Percentiles rank a stretch among this genome's conserved stretches.
Evolutionary conservation across 2,329 filamentous ascomycete genomes (phyloP).

Genomic region (Epichloe hybrida): DNA sequence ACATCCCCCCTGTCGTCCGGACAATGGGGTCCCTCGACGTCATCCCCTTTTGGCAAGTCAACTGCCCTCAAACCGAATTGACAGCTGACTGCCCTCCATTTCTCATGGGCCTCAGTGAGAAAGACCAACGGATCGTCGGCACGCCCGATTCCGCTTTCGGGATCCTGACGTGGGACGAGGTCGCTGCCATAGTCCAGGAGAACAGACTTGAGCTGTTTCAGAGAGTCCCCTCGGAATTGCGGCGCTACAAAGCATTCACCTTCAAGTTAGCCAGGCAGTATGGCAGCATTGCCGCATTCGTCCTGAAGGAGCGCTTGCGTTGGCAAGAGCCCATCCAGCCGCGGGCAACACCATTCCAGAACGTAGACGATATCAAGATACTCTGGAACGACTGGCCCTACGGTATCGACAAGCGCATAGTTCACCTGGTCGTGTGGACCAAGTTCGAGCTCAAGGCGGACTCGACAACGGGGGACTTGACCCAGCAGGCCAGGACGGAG

Average conservation of each 20-base stretch:
- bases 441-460: constrained; percentile 73
- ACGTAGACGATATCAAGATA: constrained; percentile 51
- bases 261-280: constrained; percentile 49
- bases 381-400: no score
- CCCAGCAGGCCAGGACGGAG: constrained; percentile 42
- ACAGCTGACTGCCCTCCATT: constrained; percentile 58
- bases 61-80: constrained; percentile 51
- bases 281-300: constrained; percentile 67
- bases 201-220: constrained; percentile 69
- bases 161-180: constrained; percentile 54
- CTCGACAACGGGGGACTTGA: constrained; percentile 49
- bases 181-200: constrained; percentile 43
- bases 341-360: constrained; percentile 27
- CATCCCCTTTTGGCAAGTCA: constrained; percentile 69
- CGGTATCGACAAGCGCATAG: constrained; percentile 63
- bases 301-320: constrained; percentile 53
- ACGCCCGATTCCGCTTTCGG: constrained; percentile 56
- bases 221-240: constrained; percentile 61
- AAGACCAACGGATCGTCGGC: constrained; percentile 56
- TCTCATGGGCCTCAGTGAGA: constrained; percentile 47
- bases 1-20: neutral
- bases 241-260: constrained; percentile 63
- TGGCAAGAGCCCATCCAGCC: constrained; percentile 43
- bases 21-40: constrained; percentile 23
- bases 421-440: constrained; percentile 85